Evolutionary conservation across 2,329 filamentous ascomycete genomes (phyloP).

Genomic region (Colletotrichum liriopes): DNA sequence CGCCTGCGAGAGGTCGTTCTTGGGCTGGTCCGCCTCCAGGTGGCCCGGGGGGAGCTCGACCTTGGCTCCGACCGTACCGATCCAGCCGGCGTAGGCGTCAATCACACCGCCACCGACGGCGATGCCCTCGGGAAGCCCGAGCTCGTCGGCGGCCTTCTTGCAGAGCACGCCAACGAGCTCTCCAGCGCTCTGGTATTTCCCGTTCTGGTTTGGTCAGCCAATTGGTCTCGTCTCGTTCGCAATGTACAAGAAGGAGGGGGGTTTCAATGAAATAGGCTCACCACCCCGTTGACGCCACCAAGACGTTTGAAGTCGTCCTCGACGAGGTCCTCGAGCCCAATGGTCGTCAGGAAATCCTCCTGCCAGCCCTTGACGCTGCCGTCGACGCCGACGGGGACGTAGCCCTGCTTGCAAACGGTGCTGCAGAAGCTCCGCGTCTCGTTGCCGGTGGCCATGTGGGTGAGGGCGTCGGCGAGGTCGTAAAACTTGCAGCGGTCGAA

Average conservation of each 20-base stretch:
- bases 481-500: slow-evolving; percentile 98
- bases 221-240: slow-evolving; percentile 34
- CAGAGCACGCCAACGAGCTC: slow-evolving; percentile 90
- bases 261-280: slow-evolving; percentile 72
- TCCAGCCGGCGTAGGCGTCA: slow-evolving; percentile 98
- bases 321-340: slow-evolving; percentile 88
- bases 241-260: slow-evolving; percentile 41
- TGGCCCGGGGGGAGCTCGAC: slow-evolving; percentile 74
- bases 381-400: slow-evolving; percentile 95
- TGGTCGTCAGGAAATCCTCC: slow-evolving; percentile 89
- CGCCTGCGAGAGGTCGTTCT: slow-evolving; percentile 92
- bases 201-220: slow-evolving; percentile 75
- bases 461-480: slow-evolving; percentile 92
- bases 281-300: slow-evolving; percentile 94
- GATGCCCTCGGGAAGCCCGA: slow-evolving; percentile 89
- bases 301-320: slow-evolving; percentile 93
- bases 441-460: slow-evolving; percentile 92
- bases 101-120: slow-evolving; percentile 97
- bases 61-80: slow-evolving; percentile 98
- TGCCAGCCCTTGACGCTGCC: slow-evolving; percentile 99
- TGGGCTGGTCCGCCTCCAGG: slow-evolving; percentile 76
- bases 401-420: slow-evolving; percentile 97
- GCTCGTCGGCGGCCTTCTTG: slow-evolving; percentile 84
- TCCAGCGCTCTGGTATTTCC: slow-evolving; percentile 90
- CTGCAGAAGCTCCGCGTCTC: slow-evolving; percentile 96